Evolutionary conservation across 495 filamentous ascomycete species (phyloP).

Genomic region (Penicillium silybi): DNA sequence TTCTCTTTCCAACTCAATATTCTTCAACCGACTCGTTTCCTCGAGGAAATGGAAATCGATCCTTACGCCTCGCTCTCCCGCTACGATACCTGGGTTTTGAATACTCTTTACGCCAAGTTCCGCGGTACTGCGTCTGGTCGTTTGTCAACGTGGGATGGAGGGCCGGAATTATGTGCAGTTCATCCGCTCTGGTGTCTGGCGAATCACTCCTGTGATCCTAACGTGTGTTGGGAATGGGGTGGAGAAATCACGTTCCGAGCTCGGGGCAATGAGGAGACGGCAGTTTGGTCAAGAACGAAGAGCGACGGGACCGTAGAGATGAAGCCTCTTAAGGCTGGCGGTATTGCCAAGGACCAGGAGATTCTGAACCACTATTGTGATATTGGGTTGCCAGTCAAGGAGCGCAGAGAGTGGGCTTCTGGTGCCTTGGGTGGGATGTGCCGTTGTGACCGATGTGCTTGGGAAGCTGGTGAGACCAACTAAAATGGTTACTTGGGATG

Average conservation of each 20-base stretch:
- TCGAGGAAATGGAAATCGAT: constrained; percentile 88
- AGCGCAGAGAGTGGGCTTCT: constrained; percentile 82
- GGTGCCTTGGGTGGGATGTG: constrained; percentile 84
- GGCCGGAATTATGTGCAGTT: constrained; percentile 76
- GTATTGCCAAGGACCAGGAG: constrained; percentile 74
- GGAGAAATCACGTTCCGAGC: constrained; percentile 71
- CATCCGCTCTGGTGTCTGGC: constrained; percentile 75
- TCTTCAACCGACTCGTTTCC: constrained; percentile 73
- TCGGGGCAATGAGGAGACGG: constrained; percentile 38
- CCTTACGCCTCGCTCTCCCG: constrained; percentile 61
- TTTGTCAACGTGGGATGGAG: constrained; percentile 64
- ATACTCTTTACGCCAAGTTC: constrained; percentile 91
- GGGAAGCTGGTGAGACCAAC: constrained; percentile 42
- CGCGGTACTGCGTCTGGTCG: constrained; percentile 85
- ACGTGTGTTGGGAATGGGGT: constrained; percentile 91
- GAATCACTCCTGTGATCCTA: constrained; percentile 93
- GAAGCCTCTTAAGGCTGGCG: constrained; percentile 31
- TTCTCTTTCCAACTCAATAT: constrained; percentile 88
- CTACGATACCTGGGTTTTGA: constrained; percentile 89
- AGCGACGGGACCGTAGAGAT: constrained; percentile 17
- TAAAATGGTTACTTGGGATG: not conserved
- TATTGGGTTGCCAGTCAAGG: constrained; percentile 66
- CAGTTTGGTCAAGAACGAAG: constrained; percentile 38
- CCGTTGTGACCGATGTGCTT: constrained; percentile 73
- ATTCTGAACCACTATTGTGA: constrained; percentile 94